phyloP scores from a whole-genome alignment of 148 eudicot species.

The Fagopyrum tataricum region DNA sequence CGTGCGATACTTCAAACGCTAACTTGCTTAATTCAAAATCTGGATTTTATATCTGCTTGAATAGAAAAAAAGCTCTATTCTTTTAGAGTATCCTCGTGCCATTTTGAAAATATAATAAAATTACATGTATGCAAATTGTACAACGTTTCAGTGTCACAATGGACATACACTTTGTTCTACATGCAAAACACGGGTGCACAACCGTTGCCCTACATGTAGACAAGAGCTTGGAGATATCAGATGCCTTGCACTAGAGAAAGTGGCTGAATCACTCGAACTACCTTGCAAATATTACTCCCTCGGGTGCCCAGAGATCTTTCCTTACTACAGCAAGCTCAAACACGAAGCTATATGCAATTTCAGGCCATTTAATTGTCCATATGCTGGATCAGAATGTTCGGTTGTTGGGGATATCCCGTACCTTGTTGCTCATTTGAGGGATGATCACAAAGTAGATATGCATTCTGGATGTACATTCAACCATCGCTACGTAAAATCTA shows the following conservation, averaged over 20 bases:
- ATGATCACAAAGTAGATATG: slow-evolving; percentile 90
- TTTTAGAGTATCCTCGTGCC: too few species aligned
- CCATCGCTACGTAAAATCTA: slow-evolving; percentile 85
- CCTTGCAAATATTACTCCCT: slow-evolving; percentile 70
- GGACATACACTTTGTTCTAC: slow-evolving; percentile 88
- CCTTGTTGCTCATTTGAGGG: slow-evolving; percentile 66
- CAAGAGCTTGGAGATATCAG: slow-evolving; percentile 86
- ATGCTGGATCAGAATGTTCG: slow-evolving; percentile 86
- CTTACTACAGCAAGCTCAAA: slow-evolving; percentile 77
- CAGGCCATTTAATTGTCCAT: slow-evolving; percentile 80
- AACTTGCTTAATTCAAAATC: neutral
- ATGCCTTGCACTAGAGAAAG: slow-evolving; percentile 77
- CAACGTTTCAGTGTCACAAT: slow-evolving; percentile 56
- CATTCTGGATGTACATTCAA: slow-evolving; percentile 86
- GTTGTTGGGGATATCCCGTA: slow-evolving; percentile 63
- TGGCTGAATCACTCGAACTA: slow-evolving; percentile 82
- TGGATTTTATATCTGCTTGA: neutral
- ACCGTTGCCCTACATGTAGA: slow-evolving; percentile 79
- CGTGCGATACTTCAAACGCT: neutral
- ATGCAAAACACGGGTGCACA: slow-evolving; percentile 76
- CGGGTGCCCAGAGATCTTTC: slow-evolving; percentile 80
- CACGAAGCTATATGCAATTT: slow-evolving; percentile 76
- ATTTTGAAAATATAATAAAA: too few species aligned
- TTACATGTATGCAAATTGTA: neutral
- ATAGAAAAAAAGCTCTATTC: too few species aligned